Base-by-base conservation (phyloP, 1,139 yeast species). In the Suzukiozyma palmioleophila region DNA sequence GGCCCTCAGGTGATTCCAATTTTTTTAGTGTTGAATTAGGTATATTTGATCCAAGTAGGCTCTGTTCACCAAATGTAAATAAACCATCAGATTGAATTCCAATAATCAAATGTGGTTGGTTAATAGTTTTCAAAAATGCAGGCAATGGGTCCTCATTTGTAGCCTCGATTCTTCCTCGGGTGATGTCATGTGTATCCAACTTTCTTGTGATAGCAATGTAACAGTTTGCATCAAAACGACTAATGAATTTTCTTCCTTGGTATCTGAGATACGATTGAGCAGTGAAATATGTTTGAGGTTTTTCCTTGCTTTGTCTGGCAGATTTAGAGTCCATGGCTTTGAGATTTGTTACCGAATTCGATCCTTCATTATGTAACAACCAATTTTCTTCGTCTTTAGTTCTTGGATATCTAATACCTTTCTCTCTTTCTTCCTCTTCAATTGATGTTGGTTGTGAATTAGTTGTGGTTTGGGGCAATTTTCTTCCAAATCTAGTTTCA, bases 1-100 rank as follows among this genome's bases (percentile, higher is more conserved):
- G 98, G 13, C 98, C 98, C 54, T 92, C 98, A n/a, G 94, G 95
- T 1, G 97, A 88, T 46, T 84, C 79, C 38, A 92, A 81, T 51
- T 79, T 79, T 48, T 81, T 80, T 47, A 92, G 68, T 6, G 52
- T 60, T 2, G 95, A 74, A 49, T 84, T 73, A 5, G 94, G 94
- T 42, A 92, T 76, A 56, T 81, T 68, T 34, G 78, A 75, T 1
- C 95, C 95, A 39, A 92, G 70, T 40, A 82, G 75, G 51, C 86
- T 88, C 61, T 92, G 98, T 61, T 92, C 98, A 14, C 89, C 77
- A 51, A 85, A 82, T 0, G 98, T 90, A 65, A 92, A 92, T 15
- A 92, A 69, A 0, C 97, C 97, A 61, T 92, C 98, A 0, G 96
- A 85, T 41, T 81, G 79, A 43, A 92, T 86, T 5, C 98, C 98